phyloP scores from a whole-genome alignment of 768 basidiomycete species.

The Podaxis sp. region DNA sequence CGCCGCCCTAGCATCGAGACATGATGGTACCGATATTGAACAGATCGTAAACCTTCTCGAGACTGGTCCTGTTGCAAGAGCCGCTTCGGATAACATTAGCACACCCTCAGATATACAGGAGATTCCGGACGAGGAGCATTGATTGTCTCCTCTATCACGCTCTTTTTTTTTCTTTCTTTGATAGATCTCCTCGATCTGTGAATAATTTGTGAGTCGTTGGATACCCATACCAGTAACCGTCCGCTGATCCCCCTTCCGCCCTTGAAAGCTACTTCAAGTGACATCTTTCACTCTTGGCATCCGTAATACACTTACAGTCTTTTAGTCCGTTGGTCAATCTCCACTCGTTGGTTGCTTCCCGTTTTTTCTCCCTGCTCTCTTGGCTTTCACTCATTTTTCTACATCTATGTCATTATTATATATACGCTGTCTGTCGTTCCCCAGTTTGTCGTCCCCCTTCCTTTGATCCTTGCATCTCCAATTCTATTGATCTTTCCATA shows the following conservation, averaged over 20 bases:
- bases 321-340: background rate
- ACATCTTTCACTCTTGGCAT: background rate
- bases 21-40: conserved; percentile 47
- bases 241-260: background rate
- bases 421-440: background rate
- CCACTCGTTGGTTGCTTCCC: background rate
- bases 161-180: conserved; percentile 5
- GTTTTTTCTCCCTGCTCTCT: background rate
- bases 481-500: background rate
- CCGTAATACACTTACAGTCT: background rate
- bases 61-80: conserved; percentile 34
- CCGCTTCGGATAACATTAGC: conserved; percentile 40
- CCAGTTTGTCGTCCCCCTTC: background rate
- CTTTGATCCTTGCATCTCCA: background rate
- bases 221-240: background rate
- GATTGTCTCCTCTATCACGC: conserved; percentile 8
- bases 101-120: conserved; percentile 57
- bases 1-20: conserved; percentile 3
- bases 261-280: too few relatives aligned
- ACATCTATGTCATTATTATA: background rate
- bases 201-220: background rate
- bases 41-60: conserved; percentile 70
- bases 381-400: background rate
- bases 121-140: conserved; percentile 43
- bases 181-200: background rate